Conservation (phyloP, 2,329 filamentous ascomycete genomes). For the Stagonosporopsis vannaccii region DNA sequence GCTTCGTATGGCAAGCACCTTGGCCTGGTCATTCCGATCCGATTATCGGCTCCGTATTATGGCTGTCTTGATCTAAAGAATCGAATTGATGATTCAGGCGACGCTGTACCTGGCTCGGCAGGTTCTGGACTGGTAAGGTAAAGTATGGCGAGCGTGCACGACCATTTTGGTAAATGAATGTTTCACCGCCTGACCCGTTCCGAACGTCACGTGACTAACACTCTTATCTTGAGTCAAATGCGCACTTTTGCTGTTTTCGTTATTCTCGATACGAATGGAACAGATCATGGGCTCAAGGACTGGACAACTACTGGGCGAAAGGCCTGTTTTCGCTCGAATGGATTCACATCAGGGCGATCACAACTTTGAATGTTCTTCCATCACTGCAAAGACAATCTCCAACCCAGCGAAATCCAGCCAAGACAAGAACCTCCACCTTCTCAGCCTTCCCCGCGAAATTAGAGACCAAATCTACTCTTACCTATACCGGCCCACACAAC, state of each 20-base stretch:
- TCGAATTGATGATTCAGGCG: neutral
- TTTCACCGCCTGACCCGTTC: conserved; percentile 14
- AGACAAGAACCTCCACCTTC: neutral
- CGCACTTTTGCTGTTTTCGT: conserved; percentile 4
- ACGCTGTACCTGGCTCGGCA: conserved; percentile 8
- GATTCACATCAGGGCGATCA: conserved; percentile 14
- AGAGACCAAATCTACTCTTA: conserved; percentile 18
- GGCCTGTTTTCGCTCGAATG: conserved; percentile 8
- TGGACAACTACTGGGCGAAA: neutral
- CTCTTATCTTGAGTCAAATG: conserved; percentile 15
- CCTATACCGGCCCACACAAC: conserved; percentile 1
- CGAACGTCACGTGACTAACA: conserved; percentile 4
- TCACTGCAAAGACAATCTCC: neutral
- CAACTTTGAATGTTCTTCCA: neutral
- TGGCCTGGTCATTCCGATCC: neutral
- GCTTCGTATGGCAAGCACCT: neutral
- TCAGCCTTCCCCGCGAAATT: conserved; percentile 17
- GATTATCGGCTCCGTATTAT: neutral
- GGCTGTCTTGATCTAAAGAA: neutral
- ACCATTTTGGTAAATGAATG: conserved; percentile 15
- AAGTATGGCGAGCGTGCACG: conserved; percentile 20
- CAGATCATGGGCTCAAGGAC: neutral
- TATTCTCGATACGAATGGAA: neutral
- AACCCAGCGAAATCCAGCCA: neutral
- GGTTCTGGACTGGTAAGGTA: conserved; percentile 6